Percentiles rank a stretch among this genome's conserved stretches.
Evolutionary conservation across 345 rosid genomes (phyloP).

Genomic region (Melaleuca quinquenervia): DNA sequence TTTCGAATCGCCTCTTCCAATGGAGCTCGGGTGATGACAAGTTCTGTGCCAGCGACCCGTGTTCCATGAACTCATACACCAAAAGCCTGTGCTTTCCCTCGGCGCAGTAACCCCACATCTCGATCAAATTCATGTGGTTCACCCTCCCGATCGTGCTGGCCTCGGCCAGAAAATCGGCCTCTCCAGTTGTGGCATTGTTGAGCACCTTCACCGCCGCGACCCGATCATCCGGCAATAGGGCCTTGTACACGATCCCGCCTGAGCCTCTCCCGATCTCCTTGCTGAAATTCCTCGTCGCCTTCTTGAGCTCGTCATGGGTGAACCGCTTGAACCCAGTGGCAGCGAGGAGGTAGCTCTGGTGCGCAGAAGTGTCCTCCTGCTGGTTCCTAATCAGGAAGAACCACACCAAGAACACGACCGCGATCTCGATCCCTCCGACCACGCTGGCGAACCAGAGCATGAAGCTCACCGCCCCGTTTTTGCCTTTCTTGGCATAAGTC

Average conservation of each 20-base stretch:
- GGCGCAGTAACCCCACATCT: constrained; percentile 22
- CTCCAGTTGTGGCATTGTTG: constrained; percentile 10
- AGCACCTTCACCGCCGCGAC: constrained; percentile 19
- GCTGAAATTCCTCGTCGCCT: constrained; percentile 17
- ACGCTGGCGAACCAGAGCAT: constrained; percentile 17
- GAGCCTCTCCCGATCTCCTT: constrained; percentile 29
- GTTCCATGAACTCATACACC: constrained; percentile 20
- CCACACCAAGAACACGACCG: constrained; percentile 8
- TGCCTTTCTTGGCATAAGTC: not conserved
- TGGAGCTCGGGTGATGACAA: not conserved
- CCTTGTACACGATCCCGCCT: constrained; percentile 21
- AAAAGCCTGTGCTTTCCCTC: constrained; percentile 18
- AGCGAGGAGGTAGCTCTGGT: constrained; percentile 3
- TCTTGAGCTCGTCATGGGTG: constrained; percentile 16
- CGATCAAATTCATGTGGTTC: constrained; percentile 24
- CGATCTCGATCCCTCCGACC: constrained; percentile 16
- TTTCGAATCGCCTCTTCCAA: constrained; percentile 12
- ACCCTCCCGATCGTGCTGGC: constrained; percentile 23
- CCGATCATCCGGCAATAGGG: not conserved
- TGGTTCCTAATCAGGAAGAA: constrained; percentile 8
- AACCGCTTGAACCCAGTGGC: constrained; percentile 17
- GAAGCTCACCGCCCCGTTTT: constrained; percentile 2
- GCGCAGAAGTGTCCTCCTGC: not conserved
- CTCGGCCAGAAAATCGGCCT: constrained; percentile 25
- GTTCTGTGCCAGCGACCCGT: constrained; percentile 14